phyloP scores from a whole-genome alignment of 495 filamentous ascomycete species.

The Aspergillus panamensis region DNA sequence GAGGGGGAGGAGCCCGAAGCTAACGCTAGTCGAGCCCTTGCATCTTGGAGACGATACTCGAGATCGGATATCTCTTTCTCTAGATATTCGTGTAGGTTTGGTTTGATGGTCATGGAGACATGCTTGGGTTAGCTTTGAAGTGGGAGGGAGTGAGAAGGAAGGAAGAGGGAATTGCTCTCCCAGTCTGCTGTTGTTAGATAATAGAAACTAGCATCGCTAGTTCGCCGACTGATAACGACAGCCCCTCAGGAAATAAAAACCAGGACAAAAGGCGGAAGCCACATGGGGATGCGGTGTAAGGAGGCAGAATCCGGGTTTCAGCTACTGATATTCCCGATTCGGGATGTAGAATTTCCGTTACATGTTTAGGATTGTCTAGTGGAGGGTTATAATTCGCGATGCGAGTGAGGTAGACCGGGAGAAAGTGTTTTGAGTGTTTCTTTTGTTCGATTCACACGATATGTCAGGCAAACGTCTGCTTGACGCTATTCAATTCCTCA shows the following conservation, averaged over 20 bases:
- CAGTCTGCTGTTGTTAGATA: not conserved
- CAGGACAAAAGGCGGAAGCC: not conserved
- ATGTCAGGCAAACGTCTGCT: slow-evolving; percentile 73
- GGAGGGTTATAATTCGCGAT: slow-evolving; percentile 6
- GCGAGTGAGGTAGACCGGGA: slow-evolving; percentile 25
- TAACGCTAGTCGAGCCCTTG: slow-evolving; percentile 24
- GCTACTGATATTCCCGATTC: not conserved
- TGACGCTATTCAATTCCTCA: slow-evolving; percentile 74
- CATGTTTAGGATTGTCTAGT: not conserved
- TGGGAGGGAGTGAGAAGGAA: not conserved
- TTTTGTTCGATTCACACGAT: not conserved
- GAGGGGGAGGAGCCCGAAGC: not conserved
- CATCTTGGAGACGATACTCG: slow-evolving; percentile 43
- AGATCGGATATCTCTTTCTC: slow-evolving; percentile 53
- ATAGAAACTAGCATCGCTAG: not conserved
- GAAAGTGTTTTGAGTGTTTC: not conserved
- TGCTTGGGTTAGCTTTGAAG: not conserved
- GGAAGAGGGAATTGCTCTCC: not conserved
- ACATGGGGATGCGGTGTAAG: not conserved
- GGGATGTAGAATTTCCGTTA: not conserved
- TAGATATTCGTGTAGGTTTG: slow-evolving; percentile 28
- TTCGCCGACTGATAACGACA: not conserved
- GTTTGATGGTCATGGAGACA: slow-evolving; percentile 20
- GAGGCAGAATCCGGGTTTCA: slow-evolving; percentile 13
- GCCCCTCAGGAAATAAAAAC: not conserved